Percentiles rank a stretch among this genome's conserved stretches.
phyloP scores from a whole-genome alignment of 1,284 basidiomycete species.

The Hymenochaete sp. region DNA sequence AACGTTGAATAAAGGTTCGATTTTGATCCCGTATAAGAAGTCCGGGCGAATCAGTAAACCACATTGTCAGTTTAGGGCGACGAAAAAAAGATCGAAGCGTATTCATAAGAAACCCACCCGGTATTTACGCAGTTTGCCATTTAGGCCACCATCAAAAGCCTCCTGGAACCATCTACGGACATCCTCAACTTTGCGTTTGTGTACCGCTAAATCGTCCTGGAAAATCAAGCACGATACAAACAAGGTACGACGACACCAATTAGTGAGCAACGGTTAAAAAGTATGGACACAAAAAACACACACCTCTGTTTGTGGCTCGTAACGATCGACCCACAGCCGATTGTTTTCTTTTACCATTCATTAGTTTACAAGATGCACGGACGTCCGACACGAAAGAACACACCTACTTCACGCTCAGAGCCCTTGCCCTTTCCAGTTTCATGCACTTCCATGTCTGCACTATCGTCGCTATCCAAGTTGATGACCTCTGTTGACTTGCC shows the following conservation, averaged over 20 bases:
- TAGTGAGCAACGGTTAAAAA: background rate
- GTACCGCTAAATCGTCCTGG: constrained; percentile 79
- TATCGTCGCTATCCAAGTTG: too few relatives aligned
- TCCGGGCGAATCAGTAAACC: too few relatives aligned
- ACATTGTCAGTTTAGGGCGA: too few relatives aligned
- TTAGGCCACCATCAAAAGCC: constrained; percentile 62
- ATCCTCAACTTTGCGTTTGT: constrained; percentile 79
- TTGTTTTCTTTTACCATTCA: constrained; percentile 24
- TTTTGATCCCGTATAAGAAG: constrained; percentile 3
- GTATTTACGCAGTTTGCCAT: constrained; percentile 62
- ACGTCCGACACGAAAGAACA: background rate
- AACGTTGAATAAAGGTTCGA: background rate
- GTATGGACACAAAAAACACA: constrained; percentile 14
- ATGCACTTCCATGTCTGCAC: too few relatives aligned
- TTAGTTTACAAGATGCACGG: background rate
- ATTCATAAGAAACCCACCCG: constrained; percentile 44
- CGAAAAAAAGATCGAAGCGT: constrained; percentile 1
- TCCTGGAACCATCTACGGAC: constrained; percentile 82
- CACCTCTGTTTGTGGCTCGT: constrained; percentile 62
- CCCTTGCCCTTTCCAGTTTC: too few relatives aligned
- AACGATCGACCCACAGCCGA: constrained; percentile 70
- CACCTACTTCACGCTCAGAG: too few relatives aligned
- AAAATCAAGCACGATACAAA: too few relatives aligned
- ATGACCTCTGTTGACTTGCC: too few relatives aligned
- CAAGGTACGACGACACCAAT: background rate